Base-by-base conservation (phyloP, 208 protist genomes). In the Porcisia hertigi region DNA sequence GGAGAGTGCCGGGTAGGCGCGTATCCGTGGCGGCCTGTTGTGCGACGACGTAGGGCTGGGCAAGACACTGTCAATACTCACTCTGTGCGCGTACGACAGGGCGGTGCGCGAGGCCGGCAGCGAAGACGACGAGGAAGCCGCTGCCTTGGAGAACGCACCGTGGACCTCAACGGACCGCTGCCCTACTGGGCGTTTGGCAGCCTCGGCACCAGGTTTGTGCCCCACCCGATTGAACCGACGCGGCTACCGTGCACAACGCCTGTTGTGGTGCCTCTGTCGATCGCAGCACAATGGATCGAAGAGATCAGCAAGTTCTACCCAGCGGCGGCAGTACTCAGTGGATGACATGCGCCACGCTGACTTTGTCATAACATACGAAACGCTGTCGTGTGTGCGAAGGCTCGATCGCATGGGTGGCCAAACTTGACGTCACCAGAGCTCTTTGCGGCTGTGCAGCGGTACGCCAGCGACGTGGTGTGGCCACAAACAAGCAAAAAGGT, bases 291-390 rank as follows among this genome's bases (percentile, higher is more conserved):
- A 76, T 92, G 88, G 88, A 83, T 87, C 34, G 76, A 77, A 5
- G 86, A 92, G 79, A 79, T 89, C 23, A 80, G 72, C 59, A 58
- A 75, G 43, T 92, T 88, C 79, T 86, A 84, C 64, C 86, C 88
- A 7, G 55, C 45, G 84, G 3, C 53, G 64, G 14, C 75, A 76
- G 41, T 90, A 88, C 76, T 86, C 84, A 39, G 75, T 71, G 39
- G 75, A 73, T 5, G 81, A 92, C 69, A 66, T 90, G 52, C 57
- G 49, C 20, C 41, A 63, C 0, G 86, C 83, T 2, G 88, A 92
- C 73, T 88, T 92, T 67, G 84, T 92, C 60, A 70, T 92, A 14
- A 90, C 86, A n/a, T 92, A 90, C 79, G 88, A 92, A 63, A 92
- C 88, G 6, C 64, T 92, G 69, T 80, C 79, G 43, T 72, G 36